These are phyloP conservation scores for Cryptomeria japonica DNA, from an alignment of 75 land plant species.

Conservation along the genomic window DNA sequence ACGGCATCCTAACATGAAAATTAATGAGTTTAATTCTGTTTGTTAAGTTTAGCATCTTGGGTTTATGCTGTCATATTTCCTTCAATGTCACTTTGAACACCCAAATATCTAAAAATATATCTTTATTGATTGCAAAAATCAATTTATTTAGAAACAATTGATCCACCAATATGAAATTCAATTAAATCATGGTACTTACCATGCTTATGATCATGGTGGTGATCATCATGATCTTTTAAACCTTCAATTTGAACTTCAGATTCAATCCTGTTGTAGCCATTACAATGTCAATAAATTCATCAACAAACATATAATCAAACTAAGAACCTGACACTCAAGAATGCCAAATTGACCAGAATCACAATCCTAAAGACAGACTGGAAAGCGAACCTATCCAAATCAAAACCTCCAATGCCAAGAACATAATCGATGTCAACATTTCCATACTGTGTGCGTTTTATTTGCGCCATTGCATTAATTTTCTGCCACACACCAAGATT, in stretches of 20 bases:
- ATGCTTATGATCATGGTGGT: constrained; percentile 73
- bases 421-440: constrained; percentile 92
- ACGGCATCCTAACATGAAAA: not conserved
- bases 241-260: constrained; percentile 44
- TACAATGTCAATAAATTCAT: not conserved
- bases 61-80: not conserved
- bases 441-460: constrained; percentile 70
- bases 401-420: constrained; percentile 94
- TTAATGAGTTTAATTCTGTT: not conserved
- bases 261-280: constrained; percentile 53
- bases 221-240: constrained; percentile 35
- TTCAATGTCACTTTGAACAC: not conserved
- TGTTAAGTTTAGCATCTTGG: not conserved
- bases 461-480: constrained; percentile 84
- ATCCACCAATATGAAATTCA: not conserved
- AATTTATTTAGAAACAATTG: not conserved
- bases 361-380: not conserved
- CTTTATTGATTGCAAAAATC: too few relatives aligned
- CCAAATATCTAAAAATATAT: not conserved
- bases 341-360: not conserved
- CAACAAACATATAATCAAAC: not conserved
- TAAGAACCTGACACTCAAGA: not conserved
- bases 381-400: constrained; percentile 73
- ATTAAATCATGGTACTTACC: constrained; percentile 19
- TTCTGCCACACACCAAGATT: constrained; percentile 32